Conservation (phyloP, 2,329 filamentous ascomycete species). For the Eutypella sp. region DNA sequence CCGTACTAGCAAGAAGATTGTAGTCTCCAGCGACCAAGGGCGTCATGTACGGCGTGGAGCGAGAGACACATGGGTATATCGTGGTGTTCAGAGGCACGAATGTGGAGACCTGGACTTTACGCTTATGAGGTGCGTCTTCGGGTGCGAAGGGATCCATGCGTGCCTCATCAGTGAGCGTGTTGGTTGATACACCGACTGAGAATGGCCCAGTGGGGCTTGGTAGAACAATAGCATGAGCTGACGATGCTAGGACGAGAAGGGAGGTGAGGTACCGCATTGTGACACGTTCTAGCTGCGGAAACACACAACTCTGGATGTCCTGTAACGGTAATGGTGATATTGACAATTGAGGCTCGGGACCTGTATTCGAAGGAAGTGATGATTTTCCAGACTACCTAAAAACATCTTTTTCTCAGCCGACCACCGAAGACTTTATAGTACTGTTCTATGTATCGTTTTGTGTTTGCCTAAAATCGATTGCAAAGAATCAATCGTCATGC, state of each 20-base stretch:
- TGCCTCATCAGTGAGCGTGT: constrained; percentile 1
- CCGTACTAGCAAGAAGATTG: neutral
- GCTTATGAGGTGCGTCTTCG: neutral
- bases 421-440: neutral
- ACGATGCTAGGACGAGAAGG: neutral
- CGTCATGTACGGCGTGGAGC: constrained; percentile 4
- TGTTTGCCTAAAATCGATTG: neutral
- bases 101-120: constrained; percentile 3
- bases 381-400: neutral
- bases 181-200: constrained; percentile 1
- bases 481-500: neutral
- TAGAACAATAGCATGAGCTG: neutral
- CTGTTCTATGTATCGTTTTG: neutral
- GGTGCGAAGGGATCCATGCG: constrained; percentile 6
- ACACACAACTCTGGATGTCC: neutral
- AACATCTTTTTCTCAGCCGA: neutral
- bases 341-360: neutral
- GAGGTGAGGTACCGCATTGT: neutral
- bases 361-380: neutral
- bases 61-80: neutral
- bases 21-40: constrained; percentile 3
- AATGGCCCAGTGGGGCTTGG: constrained; percentile 2
- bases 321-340: neutral
- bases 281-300: no score
- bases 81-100: constrained; percentile 4